phyloP scores from a whole-genome alignment of 2,329 filamentous ascomycete species.

The Biscogniauxia marginata region DNA sequence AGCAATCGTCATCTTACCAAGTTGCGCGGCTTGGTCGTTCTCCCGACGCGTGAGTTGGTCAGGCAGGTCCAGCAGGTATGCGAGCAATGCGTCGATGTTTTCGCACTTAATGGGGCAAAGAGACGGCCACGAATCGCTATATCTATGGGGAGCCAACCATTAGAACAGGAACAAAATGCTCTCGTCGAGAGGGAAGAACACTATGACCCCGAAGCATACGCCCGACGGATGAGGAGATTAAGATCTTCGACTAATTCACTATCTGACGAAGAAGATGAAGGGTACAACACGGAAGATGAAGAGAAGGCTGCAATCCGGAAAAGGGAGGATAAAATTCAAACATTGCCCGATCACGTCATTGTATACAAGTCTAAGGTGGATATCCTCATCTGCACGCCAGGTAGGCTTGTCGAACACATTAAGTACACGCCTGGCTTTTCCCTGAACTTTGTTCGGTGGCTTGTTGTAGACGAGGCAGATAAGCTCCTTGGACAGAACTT shows the following conservation, averaged over 20 bases:
- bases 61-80: conserved; percentile 79
- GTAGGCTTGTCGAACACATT: conserved; percentile 87
- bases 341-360: conserved; percentile 61
- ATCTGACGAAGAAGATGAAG: conserved; percentile 39
- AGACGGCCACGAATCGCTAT: conserved; percentile 72
- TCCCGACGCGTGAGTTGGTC: conserved; percentile 89
- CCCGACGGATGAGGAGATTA: conserved; percentile 37
- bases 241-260: conserved; percentile 36
- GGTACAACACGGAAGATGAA: conserved; percentile 34
- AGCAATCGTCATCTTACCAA: conserved; percentile 55
- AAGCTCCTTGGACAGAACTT: conserved; percentile 88
- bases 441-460: conserved; percentile 76
- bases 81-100: conserved; percentile 68
- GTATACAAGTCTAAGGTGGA: conserved; percentile 73
- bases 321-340: conserved; percentile 28
- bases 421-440: conserved; percentile 80
- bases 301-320: conserved; percentile 27
- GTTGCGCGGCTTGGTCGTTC: conserved; percentile 77
- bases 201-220: conserved; percentile 65
- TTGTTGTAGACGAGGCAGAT: conserved; percentile 92
- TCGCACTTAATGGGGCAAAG: conserved; percentile 55
- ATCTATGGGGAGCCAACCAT: conserved; percentile 75
- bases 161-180: conserved; percentile 61
- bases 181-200: conserved; percentile 42
- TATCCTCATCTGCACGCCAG: conserved; percentile 87